Base-by-base conservation (phyloP, 2,329 filamentous ascomycete genomes). In the Verticillium nubilum region DNA sequence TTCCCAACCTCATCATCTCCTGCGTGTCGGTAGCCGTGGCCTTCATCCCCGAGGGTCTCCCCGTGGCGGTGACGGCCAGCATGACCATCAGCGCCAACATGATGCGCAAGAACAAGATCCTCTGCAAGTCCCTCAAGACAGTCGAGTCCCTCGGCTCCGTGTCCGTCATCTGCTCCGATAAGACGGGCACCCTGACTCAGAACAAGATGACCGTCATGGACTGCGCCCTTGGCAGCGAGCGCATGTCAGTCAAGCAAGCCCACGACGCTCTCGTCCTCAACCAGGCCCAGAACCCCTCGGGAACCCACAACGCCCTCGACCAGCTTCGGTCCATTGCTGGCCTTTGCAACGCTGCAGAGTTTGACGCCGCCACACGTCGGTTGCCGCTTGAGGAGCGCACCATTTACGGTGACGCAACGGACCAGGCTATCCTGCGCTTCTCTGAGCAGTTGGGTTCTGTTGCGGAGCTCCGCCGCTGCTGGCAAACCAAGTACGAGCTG, bases 341-440 rank as follows among this genome's bases (percentile, higher is more conserved):
- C 2, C 80, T 93, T 1, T 92, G 89, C 74, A 93, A 93, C 64
- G 86, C 87, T 0, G 89, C 86, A 7, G 87, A 90, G 63, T 91
- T 93, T 60, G 90, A 92, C 66, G 84, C 84, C 0, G 76, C 86
- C 0, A 88, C 87, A 0, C 74, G 79, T 53, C 74, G 86, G 50
- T 68, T 84, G 1, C 86, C 88, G 0, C 69, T 91, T 0, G 71
- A 78, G 2, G 78, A 88, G 33, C 81, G 87, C 15, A 84, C 84
- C 60, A 83, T 92, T 59, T 86, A 88, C 62, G 89, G 90, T 4
- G 88, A 93, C 68, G 88, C 89, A 0, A 93, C 90, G 0, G 90
- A 93, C 66, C 85, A 88, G 67, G 89, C 90, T 19, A 81, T 92
- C 31, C 77, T 93, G 5, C 82, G 89, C 58, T 88, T 93, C 59